phyloP scores from a whole-genome alignment of 352 stramenopile species.

The Pythium aquatile region DNA sequence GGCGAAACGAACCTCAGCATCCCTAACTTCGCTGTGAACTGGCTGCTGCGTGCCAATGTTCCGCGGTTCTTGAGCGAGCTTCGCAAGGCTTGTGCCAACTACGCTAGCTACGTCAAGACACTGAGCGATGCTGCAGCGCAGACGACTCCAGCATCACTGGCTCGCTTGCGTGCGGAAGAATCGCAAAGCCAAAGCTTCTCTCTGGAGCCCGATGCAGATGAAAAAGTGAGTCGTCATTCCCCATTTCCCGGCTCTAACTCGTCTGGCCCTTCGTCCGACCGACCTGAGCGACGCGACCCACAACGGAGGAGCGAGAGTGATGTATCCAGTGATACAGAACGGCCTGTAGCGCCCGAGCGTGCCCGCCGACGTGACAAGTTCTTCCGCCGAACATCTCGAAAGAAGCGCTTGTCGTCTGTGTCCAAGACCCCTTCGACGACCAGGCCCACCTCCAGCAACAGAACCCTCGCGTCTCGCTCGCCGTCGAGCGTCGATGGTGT shows the following conservation, averaged over 20 bases:
- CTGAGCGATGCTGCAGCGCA: slow-evolving; percentile 17
- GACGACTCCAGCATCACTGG: slow-evolving; percentile 2
- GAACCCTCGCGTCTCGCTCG: slow-evolving; percentile 13
- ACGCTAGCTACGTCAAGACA: slow-evolving; percentile 31
- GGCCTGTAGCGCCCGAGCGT: slow-evolving; percentile 7
- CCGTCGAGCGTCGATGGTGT: slow-evolving; percentile 39
- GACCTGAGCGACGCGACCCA: neutral
- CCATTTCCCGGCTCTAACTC: neutral
- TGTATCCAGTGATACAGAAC: slow-evolving; percentile 10
- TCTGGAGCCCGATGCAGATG: neutral
- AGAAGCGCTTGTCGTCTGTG: slow-evolving; percentile 1
- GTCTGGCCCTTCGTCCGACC: neutral
- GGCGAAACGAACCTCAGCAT: slow-evolving; percentile 81
- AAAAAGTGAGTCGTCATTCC: neutral
- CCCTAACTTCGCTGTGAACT: slow-evolving; percentile 65
- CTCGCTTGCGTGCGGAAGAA: slow-evolving; percentile 1
- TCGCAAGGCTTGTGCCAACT: slow-evolving; percentile 54
- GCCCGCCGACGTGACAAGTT: slow-evolving; percentile 4
- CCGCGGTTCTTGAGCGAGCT: slow-evolving; percentile 66
- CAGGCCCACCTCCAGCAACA: slow-evolving; percentile 27
- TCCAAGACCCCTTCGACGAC: slow-evolving; percentile 19
- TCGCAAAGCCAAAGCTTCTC: neutral
- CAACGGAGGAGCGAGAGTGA: slow-evolving; percentile 10
- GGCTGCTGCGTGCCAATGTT: slow-evolving; percentile 50
- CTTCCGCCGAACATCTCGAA: slow-evolving; percentile 14